Percentiles rank a stretch among this genome's conserved stretches.
Evolutionary conservation across 305 asterid genomes (phyloP).

Genomic region (Rubia peregrina): DNA sequence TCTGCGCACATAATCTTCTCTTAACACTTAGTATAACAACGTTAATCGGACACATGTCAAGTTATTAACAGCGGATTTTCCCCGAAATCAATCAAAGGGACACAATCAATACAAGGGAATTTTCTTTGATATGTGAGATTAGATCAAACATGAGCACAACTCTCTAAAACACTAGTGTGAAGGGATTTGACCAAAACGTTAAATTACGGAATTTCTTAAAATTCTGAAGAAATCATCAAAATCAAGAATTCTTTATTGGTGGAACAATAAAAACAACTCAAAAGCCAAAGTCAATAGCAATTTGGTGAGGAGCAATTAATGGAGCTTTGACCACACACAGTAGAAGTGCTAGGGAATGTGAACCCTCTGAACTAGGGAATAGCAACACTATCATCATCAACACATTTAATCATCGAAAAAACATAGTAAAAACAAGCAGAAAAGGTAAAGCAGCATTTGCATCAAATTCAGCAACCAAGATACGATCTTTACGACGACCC

Average conservation of each 20-base stretch:
- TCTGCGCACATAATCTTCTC: too few relatives aligned
- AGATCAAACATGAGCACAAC: neutral
- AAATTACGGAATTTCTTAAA: neutral
- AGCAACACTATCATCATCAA: neutral
- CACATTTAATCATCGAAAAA: neutral
- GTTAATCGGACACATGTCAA: neutral
- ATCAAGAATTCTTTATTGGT: neutral
- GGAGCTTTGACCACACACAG: conserved; percentile 14
- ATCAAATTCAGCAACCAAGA: conserved; percentile 11
- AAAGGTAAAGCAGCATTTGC: neutral
- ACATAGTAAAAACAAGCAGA: neutral
- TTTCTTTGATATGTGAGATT: too few relatives aligned
- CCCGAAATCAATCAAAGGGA: neutral
- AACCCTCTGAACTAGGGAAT: conserved; percentile 5
- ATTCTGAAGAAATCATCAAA: neutral
- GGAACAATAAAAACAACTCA: neutral
- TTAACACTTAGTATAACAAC: neutral
- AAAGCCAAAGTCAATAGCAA: conserved; percentile 1
- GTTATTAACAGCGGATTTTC: too few relatives aligned
- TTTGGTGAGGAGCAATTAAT: conserved; percentile 10
- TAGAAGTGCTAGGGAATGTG: conserved; percentile 7
- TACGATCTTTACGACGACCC: conserved; percentile 6
- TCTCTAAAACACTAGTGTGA: neutral
- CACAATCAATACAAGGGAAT: neutral
- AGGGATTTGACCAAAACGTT: neutral